Conservation (phyloP, 2,329 filamentous ascomycete species). For the Botrytis byssoidea region DNA sequence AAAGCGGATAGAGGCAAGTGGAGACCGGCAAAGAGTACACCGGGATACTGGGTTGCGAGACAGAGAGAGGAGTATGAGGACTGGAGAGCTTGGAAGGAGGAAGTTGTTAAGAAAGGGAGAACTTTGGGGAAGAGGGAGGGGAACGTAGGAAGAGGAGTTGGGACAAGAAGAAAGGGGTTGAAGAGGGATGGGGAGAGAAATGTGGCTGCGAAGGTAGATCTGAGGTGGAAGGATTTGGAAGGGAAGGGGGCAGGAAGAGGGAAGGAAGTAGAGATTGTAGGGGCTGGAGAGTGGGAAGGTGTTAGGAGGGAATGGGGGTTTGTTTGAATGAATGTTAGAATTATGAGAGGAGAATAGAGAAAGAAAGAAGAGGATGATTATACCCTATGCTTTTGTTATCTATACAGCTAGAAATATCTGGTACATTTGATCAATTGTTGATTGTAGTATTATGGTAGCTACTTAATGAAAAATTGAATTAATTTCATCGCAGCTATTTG, state of each 20-base stretch:
- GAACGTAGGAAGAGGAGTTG: slow-evolving; percentile 29
- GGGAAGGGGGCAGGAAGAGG: slow-evolving; percentile 30
- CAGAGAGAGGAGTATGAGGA: slow-evolving; percentile 64
- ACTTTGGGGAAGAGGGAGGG: slow-evolving; percentile 40
- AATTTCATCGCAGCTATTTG: neutral
- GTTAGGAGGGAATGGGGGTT: slow-evolving; percentile 37
- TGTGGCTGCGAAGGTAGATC: slow-evolving; percentile 33
- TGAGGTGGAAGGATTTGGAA: slow-evolving; percentile 34
- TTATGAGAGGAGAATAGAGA: neutral
- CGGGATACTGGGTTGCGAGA: slow-evolving; percentile 64
- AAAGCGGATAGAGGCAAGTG: slow-evolving; percentile 63
- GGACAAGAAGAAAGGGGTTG: slow-evolving; percentile 22
- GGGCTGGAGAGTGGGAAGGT: slow-evolving; percentile 36
- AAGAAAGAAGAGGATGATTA: slow-evolving; percentile 10
- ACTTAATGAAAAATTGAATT: neutral
- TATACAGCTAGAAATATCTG: neutral
- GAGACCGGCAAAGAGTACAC: slow-evolving; percentile 62
- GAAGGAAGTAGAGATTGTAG: slow-evolving; percentile 36
- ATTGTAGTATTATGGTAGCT: neutral
- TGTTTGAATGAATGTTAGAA: slow-evolving; percentile 29
- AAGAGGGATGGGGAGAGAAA: slow-evolving; percentile 20
- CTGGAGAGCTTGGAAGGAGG: slow-evolving; percentile 58
- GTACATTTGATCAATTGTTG: neutral
- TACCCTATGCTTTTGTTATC: slow-evolving; percentile 4
- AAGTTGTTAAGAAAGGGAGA: slow-evolving; percentile 53